Conservation (phyloP, 1,139 yeast species). For the Torulaspora pretoriensis region DNA sequence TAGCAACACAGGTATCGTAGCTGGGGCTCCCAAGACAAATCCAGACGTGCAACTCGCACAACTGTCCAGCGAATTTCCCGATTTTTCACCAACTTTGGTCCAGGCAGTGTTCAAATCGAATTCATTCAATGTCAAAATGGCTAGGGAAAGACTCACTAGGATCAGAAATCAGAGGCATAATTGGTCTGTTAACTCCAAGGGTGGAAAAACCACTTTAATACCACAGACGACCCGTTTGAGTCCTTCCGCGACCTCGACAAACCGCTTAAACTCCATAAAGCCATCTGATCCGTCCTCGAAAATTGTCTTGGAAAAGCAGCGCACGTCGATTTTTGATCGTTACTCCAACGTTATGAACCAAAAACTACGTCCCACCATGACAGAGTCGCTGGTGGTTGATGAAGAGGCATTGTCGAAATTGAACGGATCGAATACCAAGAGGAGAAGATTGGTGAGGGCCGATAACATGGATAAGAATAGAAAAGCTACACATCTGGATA, state of each 20-base stretch:
- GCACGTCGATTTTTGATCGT: conserved; percentile 45
- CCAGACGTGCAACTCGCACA: conserved; percentile 18
- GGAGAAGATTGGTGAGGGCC: conserved; percentile 33
- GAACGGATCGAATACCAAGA: conserved; percentile 18
- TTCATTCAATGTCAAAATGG: conserved; percentile 52
- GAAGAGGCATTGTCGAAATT: conserved; percentile 18
- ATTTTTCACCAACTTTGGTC: conserved; percentile 50
- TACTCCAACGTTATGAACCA: conserved; percentile 34
- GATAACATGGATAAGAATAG: conserved; percentile 18
- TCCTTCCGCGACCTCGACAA: conserved; percentile 8
- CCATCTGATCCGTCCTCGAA: conserved; percentile 43
- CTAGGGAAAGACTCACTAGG: conserved; percentile 47
- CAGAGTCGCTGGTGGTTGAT: conserved; percentile 18
- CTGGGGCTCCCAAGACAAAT: conserved; percentile 8
- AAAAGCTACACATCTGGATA: conserved; percentile 24
- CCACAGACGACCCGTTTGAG: conserved; percentile 5
- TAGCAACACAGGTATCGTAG: conserved; percentile 3
- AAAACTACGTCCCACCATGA: conserved; percentile 14
- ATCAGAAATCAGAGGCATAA: conserved; percentile 32
- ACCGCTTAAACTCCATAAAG: conserved; percentile 16
- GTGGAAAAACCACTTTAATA: conserved; percentile 5
- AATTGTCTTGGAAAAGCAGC: conserved; percentile 52
- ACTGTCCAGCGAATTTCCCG: conserved; percentile 40
- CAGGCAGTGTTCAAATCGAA: conserved; percentile 60
- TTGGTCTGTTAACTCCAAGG: conserved; percentile 26